Evolutionary conservation across 208 protist species (phyloP), one percentile per base, ranked within the genome.

Genomic region (Leishmania tropica): DNA sequence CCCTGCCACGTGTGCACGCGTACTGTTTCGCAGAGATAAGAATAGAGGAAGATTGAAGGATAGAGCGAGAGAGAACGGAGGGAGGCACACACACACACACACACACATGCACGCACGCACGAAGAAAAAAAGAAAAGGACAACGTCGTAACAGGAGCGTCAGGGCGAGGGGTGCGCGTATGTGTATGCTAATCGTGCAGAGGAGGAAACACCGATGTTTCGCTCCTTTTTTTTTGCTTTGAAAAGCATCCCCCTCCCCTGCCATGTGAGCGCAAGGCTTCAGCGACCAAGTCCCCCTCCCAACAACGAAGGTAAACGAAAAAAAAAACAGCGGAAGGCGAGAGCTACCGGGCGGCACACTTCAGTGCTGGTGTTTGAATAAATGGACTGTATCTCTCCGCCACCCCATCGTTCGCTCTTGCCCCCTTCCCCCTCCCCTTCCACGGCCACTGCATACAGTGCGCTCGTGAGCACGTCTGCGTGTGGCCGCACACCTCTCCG

Each of bases 291-390:
- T 64, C 58, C 58, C 28, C 58, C 58, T 7, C 51, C 7, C 56
- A 31, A 19, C 56, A 62, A 31, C 56, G 56, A 24, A 31, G 13
- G 0, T 8, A 31, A 62, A 62, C 3, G 24, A 31, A 31, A 7
- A 68, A 78, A 76, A 47, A 67, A 70, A n/a, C 17, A 78, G 77
- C 45, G 37, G 24, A 40, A 67, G 42, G 6, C 13, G 42, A 62
- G 45, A 79, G 51, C n/a, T 60, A 58, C 60, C 53, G 31, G 28
- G 42, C 31, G 62, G 8, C n/a, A 7, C n/a, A 35, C 62, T 21
- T 68, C 31, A 40, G 15, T 4, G 15, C 15, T 40, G 62, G 10
- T 6, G 62, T 40, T 68, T 37, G 28, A 13, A 40, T 68, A 31
- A 10, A 15, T 21, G 31, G 31, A 31, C 31, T 40, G 11, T 68